phyloP scores from a whole-genome alignment of 192 early-diverging fungal genomes.

The Coemansia sp. region DNA sequence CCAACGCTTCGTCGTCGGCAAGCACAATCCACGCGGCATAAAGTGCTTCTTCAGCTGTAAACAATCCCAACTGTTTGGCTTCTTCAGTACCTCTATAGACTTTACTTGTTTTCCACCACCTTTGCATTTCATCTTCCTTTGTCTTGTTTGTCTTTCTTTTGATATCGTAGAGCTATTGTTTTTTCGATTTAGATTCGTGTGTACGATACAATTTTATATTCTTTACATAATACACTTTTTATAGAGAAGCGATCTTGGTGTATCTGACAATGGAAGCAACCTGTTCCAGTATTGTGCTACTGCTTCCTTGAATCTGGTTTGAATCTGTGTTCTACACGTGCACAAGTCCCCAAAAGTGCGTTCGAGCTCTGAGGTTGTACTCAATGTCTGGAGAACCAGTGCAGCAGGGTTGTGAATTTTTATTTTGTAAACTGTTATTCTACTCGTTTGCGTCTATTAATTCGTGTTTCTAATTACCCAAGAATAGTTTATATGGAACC shows the following conservation, averaged over 20 bases:
- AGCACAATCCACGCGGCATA: conserved; percentile 14
- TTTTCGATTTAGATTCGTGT: neutral
- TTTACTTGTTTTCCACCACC: neutral
- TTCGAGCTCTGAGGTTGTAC: neutral
- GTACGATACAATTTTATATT: conserved; percentile 10
- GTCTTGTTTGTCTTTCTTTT: neutral
- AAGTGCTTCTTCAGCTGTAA: neutral
- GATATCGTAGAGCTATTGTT: neutral
- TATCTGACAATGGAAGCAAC: no score
- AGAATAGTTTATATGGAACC: neutral
- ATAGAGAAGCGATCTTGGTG: neutral
- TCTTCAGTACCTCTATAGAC: no score
- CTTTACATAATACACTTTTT: neutral
- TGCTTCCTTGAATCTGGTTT: neutral
- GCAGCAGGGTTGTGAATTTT: neutral
- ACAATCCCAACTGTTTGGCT: neutral
- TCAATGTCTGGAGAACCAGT: neutral
- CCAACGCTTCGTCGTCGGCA: conserved; percentile 11
- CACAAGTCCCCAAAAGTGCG: conserved; percentile 6
- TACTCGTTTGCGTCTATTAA: neutral
- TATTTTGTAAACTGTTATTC: neutral
- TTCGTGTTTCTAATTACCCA: neutral
- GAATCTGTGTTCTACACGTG: neutral
- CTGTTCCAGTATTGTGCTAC: neutral
- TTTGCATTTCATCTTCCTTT: neutral